Evolutionary conservation across 2,329 filamentous ascomycete genomes (phyloP), one percentile per base, ranked within the genome.

Genomic region (Ramichloridium luteum): DNA sequence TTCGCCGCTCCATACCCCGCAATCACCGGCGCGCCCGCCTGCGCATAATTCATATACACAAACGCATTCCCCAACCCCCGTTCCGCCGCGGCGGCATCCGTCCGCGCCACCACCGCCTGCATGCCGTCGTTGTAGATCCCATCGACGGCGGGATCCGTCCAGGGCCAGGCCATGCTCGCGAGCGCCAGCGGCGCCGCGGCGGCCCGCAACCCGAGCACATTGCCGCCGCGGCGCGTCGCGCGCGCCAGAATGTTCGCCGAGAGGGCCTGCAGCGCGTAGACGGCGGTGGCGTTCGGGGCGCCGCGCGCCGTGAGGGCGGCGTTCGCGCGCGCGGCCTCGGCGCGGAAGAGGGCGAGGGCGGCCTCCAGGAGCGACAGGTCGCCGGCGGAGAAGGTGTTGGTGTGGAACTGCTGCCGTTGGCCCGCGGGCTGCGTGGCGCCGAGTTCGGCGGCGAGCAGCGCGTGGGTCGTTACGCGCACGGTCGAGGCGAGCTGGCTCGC

Each of bases 31-130:
- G 38, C 36, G 17, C 29, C 28, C 16, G 18, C 12, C n/a, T 34
- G 36, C 6, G 35, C 40, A 26, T 42, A 42, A 18, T 42, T 42
- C 35, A 32, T 20, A 30, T 42, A 42, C 9, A 40, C 34, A 17
- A 33, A 42, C 13, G 34, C 36, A 28, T 36, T 31, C 6, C 34
- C 31, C 4, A 31, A 31, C 4, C 36, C 36, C 13, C 34, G 15
- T 10, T 15, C 10, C 5, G 31, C 25, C 5, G 37, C 27, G 8
- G n/a, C 8, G 20, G 20, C 20, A 23, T 23, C 20, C n/a, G 20
- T 23, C 8, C 20, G 20, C 20, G 20, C 20, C 8, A 23, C n/a
- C 8, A 23, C 20, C 20, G 8, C 8, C 20, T 23, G 20, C 20
- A 23, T 23, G 20, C 20, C n/a, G 8, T n/a, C 20, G n/a, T 8